phyloP scores from a whole-genome alignment of 108 stramenopile genomes.

The Stephanodiscus triporus region DNA sequence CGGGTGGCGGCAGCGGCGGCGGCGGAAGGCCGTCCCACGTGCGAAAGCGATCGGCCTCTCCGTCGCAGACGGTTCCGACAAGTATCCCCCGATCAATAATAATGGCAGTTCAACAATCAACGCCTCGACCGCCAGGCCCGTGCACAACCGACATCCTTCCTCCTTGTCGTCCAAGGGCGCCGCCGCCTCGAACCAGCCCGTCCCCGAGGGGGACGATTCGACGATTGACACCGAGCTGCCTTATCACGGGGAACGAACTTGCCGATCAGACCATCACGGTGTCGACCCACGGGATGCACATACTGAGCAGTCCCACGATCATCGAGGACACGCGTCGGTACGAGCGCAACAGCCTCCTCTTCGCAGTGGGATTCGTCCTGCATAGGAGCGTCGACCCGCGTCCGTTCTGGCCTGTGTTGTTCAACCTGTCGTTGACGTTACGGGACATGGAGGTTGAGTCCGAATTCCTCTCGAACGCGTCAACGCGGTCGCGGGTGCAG shows the following conservation, averaged over 20 bases:
- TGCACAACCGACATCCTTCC: constrained; percentile 27
- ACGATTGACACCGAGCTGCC: constrained; percentile 41
- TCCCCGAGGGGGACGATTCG: constrained; percentile 21
- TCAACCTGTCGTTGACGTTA: constrained; percentile 69
- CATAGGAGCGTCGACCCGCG: constrained; percentile 70
- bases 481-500: constrained; percentile 59
- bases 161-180: constrained; percentile 30
- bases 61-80: not conserved
- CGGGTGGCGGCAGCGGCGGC: not conserved
- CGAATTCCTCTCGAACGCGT: constrained; percentile 56
- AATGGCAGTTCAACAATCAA: constrained; percentile 1
- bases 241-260: constrained; percentile 85
- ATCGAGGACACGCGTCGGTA: constrained; percentile 67
- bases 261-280: constrained; percentile 78
- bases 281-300: constrained; percentile 74
- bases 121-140: constrained; percentile 15
- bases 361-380: constrained; percentile 81
- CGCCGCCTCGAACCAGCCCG: constrained; percentile 5
- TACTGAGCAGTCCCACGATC: constrained; percentile 76
- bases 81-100: not conserved
- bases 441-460: constrained; percentile 81
- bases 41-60: not conserved
- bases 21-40: not conserved
- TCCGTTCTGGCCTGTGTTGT: constrained; percentile 70
- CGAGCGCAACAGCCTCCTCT: constrained; percentile 80